Percentiles rank a stretch among this genome's conserved stretches.
Evolutionary conservation across 1,139 yeast genomes (phyloP).

Genomic region (Blastobotrys capitulatus): DNA sequence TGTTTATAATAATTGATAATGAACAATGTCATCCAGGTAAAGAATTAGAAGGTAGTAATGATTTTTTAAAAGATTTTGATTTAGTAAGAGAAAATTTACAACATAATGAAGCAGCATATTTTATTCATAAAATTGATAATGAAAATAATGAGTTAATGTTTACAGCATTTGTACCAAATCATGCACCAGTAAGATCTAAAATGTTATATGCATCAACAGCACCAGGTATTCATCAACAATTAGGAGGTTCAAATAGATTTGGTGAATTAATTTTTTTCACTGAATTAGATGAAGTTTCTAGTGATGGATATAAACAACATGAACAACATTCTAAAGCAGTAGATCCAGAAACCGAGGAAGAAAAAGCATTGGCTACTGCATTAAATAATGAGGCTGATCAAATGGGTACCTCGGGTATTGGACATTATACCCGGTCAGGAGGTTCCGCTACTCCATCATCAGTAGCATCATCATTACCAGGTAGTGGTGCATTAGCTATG

Average conservation of each 20-base stretch:
- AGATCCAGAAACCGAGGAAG: slow-evolving; percentile 58
- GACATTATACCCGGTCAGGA: background rate
- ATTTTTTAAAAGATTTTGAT: slow-evolving; percentile 38
- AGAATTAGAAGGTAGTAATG: slow-evolving; percentile 26
- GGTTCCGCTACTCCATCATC: background rate
- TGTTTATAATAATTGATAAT: slow-evolving; percentile 36
- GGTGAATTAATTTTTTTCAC: slow-evolving; percentile 52
- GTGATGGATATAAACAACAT: slow-evolving; percentile 43
- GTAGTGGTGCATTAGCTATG: slow-evolving; percentile 4
- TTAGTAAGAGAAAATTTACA: slow-evolving; percentile 35
- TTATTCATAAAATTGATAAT: slow-evolving; percentile 44
- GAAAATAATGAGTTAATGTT: slow-evolving; percentile 41
- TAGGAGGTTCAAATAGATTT: slow-evolving; percentile 63
- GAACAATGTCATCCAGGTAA: slow-evolving; percentile 34
- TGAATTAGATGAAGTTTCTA: slow-evolving; percentile 54
- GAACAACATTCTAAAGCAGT: slow-evolving; percentile 34
- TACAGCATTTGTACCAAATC: slow-evolving; percentile 82
- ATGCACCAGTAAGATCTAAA: slow-evolving; percentile 73
- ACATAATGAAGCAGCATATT: slow-evolving; percentile 55
- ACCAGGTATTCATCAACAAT: slow-evolving; percentile 62
- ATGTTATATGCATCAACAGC: slow-evolving; percentile 94
- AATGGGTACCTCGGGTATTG: slow-evolving; percentile 28
- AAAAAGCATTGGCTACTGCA: slow-evolving; percentile 26
- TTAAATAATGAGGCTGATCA: slow-evolving; percentile 30
- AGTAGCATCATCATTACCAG: background rate